A percentile compares a stretch with the other conserved stretches of the same genome.
These are phyloP conservation scores for Avena insularis DNA, from an alignment of 176 grass and related monocot genomes.

Conservation along the genomic window DNA sequence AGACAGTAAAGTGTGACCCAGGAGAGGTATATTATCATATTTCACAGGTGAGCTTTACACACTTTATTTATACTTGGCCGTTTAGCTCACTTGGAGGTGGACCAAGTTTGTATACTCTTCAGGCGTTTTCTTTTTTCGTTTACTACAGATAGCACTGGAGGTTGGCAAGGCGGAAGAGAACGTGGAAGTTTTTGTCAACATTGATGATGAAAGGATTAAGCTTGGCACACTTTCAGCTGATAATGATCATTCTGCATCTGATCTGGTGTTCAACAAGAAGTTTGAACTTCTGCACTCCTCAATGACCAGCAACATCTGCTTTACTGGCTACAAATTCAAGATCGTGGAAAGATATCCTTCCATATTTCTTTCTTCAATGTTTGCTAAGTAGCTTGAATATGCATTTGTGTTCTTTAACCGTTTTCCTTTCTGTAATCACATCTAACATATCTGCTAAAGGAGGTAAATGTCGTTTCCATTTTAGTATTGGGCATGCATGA, in stretches of 20 bases:
- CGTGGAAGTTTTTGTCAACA: slow-evolving; percentile 65
- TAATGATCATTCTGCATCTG: slow-evolving; percentile 52
- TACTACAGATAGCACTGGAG: slow-evolving; percentile 44
- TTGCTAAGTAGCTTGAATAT: slow-evolving; percentile 20
- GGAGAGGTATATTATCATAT: slow-evolving; percentile 35
- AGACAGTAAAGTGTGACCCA: slow-evolving; percentile 45
- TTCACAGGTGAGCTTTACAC: slow-evolving; percentile 30
- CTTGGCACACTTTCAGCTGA: slow-evolving; percentile 64
- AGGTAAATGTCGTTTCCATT: slow-evolving; percentile 34
- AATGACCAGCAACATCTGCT: slow-evolving; percentile 55
- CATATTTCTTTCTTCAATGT: slow-evolving; percentile 31
- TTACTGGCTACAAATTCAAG: slow-evolving; percentile 58
- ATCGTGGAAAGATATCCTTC: slow-evolving; percentile 44
- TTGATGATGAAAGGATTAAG: slow-evolving; percentile 49
- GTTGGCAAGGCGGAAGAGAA: slow-evolving; percentile 50
- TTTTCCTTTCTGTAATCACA: slow-evolving; percentile 32
- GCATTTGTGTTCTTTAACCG: slow-evolving; percentile 27
- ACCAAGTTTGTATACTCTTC: slow-evolving; percentile 31
- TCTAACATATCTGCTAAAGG: not conserved
- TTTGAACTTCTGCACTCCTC: slow-evolving; percentile 81
- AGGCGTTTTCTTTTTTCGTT: not conserved
- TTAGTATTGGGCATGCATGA: slow-evolving; percentile 23
- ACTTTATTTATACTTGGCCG: not conserved
- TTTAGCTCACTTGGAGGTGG: not conserved
- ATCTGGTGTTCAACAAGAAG: slow-evolving; percentile 77